Conservation (phyloP, 2,329 filamentous ascomycete genomes). For the Aspergillus tamarii region DNA sequence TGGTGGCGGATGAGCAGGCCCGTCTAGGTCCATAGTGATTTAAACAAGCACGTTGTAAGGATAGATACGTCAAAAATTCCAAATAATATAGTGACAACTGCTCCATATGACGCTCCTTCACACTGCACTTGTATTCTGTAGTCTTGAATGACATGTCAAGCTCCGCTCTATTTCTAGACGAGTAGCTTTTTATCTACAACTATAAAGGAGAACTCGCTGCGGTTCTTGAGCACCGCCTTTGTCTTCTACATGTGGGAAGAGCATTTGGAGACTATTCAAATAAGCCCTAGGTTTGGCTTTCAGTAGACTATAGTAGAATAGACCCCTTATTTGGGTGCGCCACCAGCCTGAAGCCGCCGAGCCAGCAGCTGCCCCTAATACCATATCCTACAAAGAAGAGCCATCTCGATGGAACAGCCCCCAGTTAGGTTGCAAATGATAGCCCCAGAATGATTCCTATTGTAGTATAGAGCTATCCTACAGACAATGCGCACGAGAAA, state of each 20-base stretch:
- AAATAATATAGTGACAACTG: too few relatives aligned
- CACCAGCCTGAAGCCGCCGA: background rate
- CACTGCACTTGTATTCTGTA: too few relatives aligned
- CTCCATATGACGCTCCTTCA: too few relatives aligned
- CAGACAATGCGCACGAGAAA: background rate
- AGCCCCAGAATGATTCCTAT: background rate
- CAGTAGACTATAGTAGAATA: background rate
- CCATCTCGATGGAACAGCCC: background rate
- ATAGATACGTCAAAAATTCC: too few relatives aligned
- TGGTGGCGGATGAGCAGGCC: slow-evolving; percentile 20
- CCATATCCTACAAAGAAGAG: background rate
- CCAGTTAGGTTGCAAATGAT: background rate
- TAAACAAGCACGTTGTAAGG: too few relatives aligned
- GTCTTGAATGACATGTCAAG: too few relatives aligned
- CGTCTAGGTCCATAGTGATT: slow-evolving; percentile 1
- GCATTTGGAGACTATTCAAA: background rate
- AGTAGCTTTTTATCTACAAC: background rate
- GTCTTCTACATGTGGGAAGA: background rate
- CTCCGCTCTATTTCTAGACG: background rate
- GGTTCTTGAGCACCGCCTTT: background rate
- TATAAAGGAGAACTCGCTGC: too few relatives aligned
- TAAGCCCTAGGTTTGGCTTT: background rate
- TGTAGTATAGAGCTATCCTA: background rate
- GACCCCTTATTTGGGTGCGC: background rate
- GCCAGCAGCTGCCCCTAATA: background rate